Evolutionary conservation across 371 early-diverging fungal genomes (phyloP).

Genomic region (Mucor piriformis): DNA sequence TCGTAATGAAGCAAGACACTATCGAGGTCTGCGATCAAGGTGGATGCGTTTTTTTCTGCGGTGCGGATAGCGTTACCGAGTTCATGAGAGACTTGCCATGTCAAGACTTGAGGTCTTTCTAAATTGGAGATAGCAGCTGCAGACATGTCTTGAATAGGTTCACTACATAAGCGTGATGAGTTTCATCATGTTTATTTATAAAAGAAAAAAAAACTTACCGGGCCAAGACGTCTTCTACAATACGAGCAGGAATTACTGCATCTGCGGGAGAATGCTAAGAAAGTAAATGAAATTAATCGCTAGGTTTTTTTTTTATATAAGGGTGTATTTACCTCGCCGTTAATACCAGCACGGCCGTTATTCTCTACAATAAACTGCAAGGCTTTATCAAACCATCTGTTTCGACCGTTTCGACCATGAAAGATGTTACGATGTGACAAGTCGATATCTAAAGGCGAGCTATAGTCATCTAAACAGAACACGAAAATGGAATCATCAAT

Average conservation of each 20-base stretch:
- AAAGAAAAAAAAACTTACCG: slow-evolving; percentile 39
- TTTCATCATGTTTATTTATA: not conserved
- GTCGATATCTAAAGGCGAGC: slow-evolving; percentile 63
- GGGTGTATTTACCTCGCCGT: slow-evolving; percentile 88
- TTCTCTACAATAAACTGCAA: slow-evolving; percentile 83
- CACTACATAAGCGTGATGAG: slow-evolving; percentile 32
- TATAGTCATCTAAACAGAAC: slow-evolving; percentile 82
- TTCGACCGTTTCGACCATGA: slow-evolving; percentile 76
- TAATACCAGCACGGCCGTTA: slow-evolving; percentile 89
- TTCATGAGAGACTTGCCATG: slow-evolving; percentile 62
- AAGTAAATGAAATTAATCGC: too few species aligned
- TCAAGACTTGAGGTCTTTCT: slow-evolving; percentile 56
- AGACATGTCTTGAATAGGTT: slow-evolving; percentile 55
- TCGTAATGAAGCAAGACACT: slow-evolving; percentile 71
- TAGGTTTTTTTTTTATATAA: too few species aligned
- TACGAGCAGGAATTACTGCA: slow-evolving; percentile 85
- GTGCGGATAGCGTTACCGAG: slow-evolving; percentile 54
- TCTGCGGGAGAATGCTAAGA: slow-evolving; percentile 88
- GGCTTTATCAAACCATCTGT: slow-evolving; percentile 97
- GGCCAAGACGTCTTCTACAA: slow-evolving; percentile 67
- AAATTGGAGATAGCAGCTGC: slow-evolving; percentile 37
- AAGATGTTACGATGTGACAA: slow-evolving; percentile 74
- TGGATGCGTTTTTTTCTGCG: slow-evolving; percentile 65
- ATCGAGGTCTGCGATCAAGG: slow-evolving; percentile 70
- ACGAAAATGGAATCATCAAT: slow-evolving; percentile 86